Percentiles rank a stretch among this genome's conserved stretches.
Evolutionary conservation across 345 rosid genomes (phyloP).

Genomic region (Durio zibethinus): DNA sequence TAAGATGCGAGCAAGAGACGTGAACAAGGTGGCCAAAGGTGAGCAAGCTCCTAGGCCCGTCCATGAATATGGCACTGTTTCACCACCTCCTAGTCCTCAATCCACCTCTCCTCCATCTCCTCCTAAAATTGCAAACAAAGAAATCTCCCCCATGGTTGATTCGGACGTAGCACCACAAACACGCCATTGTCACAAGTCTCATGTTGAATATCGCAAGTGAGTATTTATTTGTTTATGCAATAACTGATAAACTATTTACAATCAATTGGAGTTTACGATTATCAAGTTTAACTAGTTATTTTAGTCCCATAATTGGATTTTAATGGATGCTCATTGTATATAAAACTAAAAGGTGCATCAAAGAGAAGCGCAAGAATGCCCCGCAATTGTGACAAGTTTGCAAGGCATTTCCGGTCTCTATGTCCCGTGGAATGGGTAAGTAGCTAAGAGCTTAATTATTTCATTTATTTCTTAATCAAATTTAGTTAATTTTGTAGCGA

Average conservation of each 20-base stretch:
- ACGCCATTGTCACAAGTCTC: slow-evolving; percentile 31
- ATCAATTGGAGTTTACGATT: too few relatives aligned
- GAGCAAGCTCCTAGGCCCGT: slow-evolving; percentile 48
- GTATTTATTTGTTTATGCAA: background rate
- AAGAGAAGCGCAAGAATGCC: slow-evolving; percentile 24
- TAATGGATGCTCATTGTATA: background rate
- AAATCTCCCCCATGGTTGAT: slow-evolving; percentile 16
- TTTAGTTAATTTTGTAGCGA: background rate
- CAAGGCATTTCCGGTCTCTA: slow-evolving; percentile 29
- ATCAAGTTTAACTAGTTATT: too few relatives aligned
- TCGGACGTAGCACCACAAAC: slow-evolving; percentile 26
- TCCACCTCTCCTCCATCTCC: slow-evolving; percentile 8
- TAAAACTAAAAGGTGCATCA: slow-evolving; percentile 24
- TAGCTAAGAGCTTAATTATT: background rate
- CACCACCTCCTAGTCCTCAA: slow-evolving; percentile 25
- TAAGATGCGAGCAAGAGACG: slow-evolving; percentile 52
- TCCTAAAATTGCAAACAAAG: slow-evolving; percentile 1
- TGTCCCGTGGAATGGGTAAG: slow-evolving; percentile 45
- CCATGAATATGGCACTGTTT: slow-evolving; percentile 34
- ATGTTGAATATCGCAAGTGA: slow-evolving; percentile 30
- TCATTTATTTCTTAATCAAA: background rate
- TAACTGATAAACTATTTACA: too few relatives aligned
- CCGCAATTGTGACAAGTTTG: slow-evolving; percentile 27
- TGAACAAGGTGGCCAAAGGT: slow-evolving; percentile 43
- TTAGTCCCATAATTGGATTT: background rate